phyloP scores from a whole-genome alignment of 345 rosid species.

The Salix koriyanagi region DNA sequence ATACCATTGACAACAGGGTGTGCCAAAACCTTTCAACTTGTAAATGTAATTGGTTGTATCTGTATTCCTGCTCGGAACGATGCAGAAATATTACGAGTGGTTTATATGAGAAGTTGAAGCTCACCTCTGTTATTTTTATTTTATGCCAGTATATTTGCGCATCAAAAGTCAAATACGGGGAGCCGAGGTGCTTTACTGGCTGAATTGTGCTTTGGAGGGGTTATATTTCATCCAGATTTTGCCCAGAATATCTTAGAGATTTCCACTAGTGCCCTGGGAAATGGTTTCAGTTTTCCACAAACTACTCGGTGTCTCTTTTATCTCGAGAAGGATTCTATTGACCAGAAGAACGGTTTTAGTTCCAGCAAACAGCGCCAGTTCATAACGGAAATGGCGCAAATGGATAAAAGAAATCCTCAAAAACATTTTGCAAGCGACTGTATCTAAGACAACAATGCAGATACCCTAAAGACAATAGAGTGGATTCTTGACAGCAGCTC shows the following conservation, averaged over 20 bases:
- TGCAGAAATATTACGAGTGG: background rate
- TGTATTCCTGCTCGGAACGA: background rate
- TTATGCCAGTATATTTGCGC: no score
- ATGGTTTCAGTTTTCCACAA: background rate
- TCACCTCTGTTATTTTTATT: no score
- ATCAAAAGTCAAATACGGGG: no score
- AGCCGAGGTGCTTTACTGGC: background rate
- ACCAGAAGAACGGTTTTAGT: no score
- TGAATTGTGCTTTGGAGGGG: background rate
- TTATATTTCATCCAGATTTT: background rate
- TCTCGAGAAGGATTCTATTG: background rate
- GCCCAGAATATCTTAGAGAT: background rate
- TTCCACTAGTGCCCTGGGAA: background rate
- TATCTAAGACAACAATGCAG: background rate
- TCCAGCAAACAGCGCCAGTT: background rate
- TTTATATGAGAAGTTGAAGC: background rate
- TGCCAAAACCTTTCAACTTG: background rate
- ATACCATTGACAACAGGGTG: background rate
- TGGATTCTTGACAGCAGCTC: background rate
- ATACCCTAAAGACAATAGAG: background rate
- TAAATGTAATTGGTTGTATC: background rate
- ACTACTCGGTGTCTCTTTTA: background rate
- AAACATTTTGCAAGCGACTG: background rate
- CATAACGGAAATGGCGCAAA: background rate
- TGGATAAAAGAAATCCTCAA: conserved; percentile 5